Evolutionary conservation across 768 basidiomycete genomes (phyloP).

Genomic region (Collybia sordida): DNA sequence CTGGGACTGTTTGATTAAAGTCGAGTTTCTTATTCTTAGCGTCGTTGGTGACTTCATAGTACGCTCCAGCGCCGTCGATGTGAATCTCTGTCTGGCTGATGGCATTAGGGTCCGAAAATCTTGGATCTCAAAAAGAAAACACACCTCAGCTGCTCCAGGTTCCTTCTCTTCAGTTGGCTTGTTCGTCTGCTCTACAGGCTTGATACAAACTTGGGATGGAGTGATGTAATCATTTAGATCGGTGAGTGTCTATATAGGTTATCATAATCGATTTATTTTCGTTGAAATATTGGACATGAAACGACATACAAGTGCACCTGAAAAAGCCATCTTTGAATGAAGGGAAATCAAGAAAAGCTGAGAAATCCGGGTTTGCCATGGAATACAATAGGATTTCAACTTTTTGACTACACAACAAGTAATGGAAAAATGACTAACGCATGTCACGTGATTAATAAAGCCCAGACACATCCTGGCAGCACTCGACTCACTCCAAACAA

Average conservation of each 20-base stretch:
- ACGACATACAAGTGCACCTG: slow-evolving; percentile 73
- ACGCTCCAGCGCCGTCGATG: slow-evolving; percentile 81
- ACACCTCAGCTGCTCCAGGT: slow-evolving; percentile 36
- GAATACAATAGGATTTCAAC: too few species aligned
- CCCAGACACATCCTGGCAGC: too few species aligned
- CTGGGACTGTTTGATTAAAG: slow-evolving; percentile 11
- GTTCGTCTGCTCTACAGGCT: slow-evolving; percentile 70
- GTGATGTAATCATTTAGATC: slow-evolving; percentile 98
- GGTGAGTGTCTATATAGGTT: slow-evolving; percentile 67
- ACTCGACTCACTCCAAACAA: too few species aligned
- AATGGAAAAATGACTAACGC: too few species aligned
- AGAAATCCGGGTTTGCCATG: too few species aligned
- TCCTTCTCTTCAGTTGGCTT: slow-evolving; percentile 24
- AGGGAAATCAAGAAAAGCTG: not conserved
- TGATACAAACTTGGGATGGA: slow-evolving; percentile 96
- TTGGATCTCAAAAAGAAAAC: slow-evolving; percentile 8
- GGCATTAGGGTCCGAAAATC: slow-evolving; percentile 1
- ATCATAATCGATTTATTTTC: slow-evolving; percentile 1
- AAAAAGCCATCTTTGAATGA: slow-evolving; percentile 68
- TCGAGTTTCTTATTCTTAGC: slow-evolving; percentile 4
- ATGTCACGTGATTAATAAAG: too few species aligned
- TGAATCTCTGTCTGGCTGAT: slow-evolving; percentile 80
- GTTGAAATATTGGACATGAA: slow-evolving; percentile 9
- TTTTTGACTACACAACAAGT: too few species aligned
- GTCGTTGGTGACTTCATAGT: slow-evolving; percentile 74